These are phyloP conservation scores for Articulospora tetracladia DNA, from an alignment of 495 filamentous ascomycete genomes.

Conservation along the genomic window DNA sequence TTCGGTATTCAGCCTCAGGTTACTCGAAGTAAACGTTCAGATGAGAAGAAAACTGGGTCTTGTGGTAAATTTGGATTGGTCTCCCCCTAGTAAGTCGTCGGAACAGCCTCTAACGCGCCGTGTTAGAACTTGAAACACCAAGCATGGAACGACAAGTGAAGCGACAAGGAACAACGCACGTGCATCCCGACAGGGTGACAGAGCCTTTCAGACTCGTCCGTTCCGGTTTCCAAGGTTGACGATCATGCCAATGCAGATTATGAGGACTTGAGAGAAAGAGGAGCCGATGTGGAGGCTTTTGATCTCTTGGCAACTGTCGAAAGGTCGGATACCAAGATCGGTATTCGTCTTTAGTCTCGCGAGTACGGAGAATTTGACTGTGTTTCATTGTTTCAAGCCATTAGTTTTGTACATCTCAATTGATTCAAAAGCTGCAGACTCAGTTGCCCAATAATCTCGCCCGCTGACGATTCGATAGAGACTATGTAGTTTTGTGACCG, in stretches of 20 bases:
- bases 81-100: too few relatives aligned
- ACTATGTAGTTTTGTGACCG: not conserved
- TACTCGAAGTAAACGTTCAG: not conserved
- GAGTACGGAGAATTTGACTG: too few relatives aligned
- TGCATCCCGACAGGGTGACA: not conserved
- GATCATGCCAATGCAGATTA: slow-evolving; percentile 6
- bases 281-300: slow-evolving; percentile 6
- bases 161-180: slow-evolving; percentile 1
- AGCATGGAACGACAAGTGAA: slow-evolving; percentile 1
- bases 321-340: not conserved
- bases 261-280: not conserved
- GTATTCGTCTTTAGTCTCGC: not conserved
- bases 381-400: too few relatives aligned
- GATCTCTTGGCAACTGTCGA: slow-evolving; percentile 6
- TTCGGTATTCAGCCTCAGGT: not conserved
- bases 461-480: too few relatives aligned
- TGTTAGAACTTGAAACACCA: slow-evolving; percentile 14
- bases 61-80: not conserved
- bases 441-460: too few relatives aligned
- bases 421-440: not conserved
- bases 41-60: not conserved
- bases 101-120: slow-evolving; percentile 1
- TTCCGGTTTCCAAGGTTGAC: slow-evolving; percentile 7
- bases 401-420: too few relatives aligned
- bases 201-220: not conserved